Evolutionary conservation across 176 grass and related monocot genomes (phyloP).

Genomic region (Raddia distichophylla): DNA sequence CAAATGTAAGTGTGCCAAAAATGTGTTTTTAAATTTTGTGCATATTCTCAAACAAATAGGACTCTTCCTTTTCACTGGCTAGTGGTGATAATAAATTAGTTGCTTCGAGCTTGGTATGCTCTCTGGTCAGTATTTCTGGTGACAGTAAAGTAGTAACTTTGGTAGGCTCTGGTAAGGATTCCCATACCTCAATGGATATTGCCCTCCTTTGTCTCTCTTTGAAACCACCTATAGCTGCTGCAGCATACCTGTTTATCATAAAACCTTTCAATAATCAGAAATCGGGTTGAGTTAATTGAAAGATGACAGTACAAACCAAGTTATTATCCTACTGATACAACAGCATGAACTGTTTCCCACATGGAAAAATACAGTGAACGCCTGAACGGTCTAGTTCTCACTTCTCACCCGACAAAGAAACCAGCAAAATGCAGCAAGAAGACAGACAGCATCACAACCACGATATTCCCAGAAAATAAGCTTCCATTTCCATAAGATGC

Average conservation of each 20-base stretch:
- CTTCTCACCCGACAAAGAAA: conserved; percentile 73
- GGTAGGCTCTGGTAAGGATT: not conserved
- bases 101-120: conserved; percentile 13
- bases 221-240: conserved; percentile 65
- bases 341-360: not conserved
- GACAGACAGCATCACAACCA: conserved; percentile 58
- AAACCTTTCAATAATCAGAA: conserved; percentile 23
- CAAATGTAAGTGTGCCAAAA: not conserved
- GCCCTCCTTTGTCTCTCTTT: conserved; percentile 75
- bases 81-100: not conserved
- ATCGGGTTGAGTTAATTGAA: conserved; percentile 17
- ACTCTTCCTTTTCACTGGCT: not conserved
- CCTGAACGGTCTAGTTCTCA: conserved; percentile 34
- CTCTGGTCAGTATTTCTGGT: not conserved
- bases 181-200: conserved; percentile 83
- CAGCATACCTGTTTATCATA: conserved; percentile 51
- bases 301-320: not conserved
- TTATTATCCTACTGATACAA: not conserved
- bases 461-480: conserved; percentile 46
- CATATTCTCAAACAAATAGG: conserved; percentile 10
- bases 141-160: conserved; percentile 10
- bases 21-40: not conserved
- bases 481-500: conserved; percentile 43
- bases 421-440: conserved; percentile 72
- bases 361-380: not conserved